phyloP scores from a whole-genome alignment of 1,284 basidiomycete species.

The Trametes hirsuta region DNA sequence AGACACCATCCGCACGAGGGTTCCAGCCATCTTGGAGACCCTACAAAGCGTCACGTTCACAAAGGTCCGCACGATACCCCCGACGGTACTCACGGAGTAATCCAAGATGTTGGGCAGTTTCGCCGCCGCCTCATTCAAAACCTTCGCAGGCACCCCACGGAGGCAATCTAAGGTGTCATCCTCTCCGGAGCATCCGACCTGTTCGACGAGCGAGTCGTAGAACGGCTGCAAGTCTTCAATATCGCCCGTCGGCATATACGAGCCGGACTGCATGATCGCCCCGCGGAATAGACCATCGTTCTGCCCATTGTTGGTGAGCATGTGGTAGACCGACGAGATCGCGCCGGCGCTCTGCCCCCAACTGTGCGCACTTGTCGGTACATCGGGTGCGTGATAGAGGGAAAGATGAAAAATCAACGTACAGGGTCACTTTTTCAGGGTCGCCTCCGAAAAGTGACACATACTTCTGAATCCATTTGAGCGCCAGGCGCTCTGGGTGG shows the following conservation, averaged over 20 bases:
- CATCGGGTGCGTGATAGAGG: not conserved
- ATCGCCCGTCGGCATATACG: constrained; percentile 36
- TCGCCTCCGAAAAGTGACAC: constrained; percentile 68
- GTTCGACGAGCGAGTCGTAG: constrained; percentile 38
- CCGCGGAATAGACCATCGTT: constrained; percentile 39
- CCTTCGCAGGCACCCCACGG: constrained; percentile 35
- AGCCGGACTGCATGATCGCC: constrained; percentile 42
- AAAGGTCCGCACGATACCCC: not conserved
- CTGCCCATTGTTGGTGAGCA: constrained; percentile 37
- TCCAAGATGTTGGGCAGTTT: constrained; percentile 32
- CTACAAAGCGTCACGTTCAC: not conserved
- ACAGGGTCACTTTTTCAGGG: constrained; percentile 59
- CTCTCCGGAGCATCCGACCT: constrained; percentile 34
- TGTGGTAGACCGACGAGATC: constrained; percentile 38
- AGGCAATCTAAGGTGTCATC: constrained; percentile 35
- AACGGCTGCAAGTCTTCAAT: constrained; percentile 34
- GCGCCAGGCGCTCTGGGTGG: constrained; percentile 28
- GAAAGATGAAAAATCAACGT: constrained; percentile 19
- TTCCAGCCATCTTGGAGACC: constrained; percentile 29
- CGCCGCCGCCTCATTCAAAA: constrained; percentile 35
- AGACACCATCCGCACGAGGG: constrained; percentile 42
- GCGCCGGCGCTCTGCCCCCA: constrained; percentile 49
- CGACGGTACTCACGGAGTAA: constrained; percentile 16
- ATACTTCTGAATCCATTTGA: constrained; percentile 55
- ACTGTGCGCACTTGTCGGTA: constrained; percentile 17